phyloP scores from a whole-genome alignment of 73 alveolate species.

The Breviolum minutum region DNA sequence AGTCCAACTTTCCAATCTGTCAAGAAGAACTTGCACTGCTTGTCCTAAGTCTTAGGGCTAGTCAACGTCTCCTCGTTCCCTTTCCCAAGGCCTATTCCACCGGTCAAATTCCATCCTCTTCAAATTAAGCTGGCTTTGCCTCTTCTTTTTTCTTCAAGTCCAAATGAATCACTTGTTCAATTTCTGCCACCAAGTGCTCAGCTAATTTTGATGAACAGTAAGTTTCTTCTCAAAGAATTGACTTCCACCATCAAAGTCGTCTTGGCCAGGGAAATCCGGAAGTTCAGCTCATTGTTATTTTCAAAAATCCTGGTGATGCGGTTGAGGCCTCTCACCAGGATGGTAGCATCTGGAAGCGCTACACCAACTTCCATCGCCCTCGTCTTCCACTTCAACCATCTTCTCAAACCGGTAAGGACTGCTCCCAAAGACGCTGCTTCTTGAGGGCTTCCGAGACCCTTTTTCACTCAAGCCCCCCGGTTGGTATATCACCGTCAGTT shows the following conservation, averaged over 20 bases:
- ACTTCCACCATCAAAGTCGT: neutral
- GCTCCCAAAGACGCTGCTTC: no score
- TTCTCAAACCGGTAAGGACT: no score
- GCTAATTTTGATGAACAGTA: neutral
- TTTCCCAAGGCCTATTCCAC: neutral
- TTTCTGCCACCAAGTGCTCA: neutral
- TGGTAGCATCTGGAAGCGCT: slow-evolving; percentile 9
- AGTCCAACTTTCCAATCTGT: neutral
- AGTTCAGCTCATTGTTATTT: neutral
- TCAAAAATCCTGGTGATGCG: neutral
- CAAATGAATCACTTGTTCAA: neutral
- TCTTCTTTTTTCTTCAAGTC: no score
- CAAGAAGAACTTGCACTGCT: neutral
- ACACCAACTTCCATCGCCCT: neutral
- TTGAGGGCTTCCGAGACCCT: no score
- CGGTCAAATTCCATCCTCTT: neutral
- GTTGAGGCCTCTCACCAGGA: neutral
- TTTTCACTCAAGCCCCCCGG: no score
- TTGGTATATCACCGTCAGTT: no score
- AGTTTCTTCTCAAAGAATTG: neutral
- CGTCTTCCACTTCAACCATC: neutral
- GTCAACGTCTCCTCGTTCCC: neutral
- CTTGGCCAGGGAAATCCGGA: neutral
- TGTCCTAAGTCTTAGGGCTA: neutral
- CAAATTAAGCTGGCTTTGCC: no score